phyloP scores from a whole-genome alignment of 768 basidiomycete species.

The Mrakia hoshinonis region DNA sequence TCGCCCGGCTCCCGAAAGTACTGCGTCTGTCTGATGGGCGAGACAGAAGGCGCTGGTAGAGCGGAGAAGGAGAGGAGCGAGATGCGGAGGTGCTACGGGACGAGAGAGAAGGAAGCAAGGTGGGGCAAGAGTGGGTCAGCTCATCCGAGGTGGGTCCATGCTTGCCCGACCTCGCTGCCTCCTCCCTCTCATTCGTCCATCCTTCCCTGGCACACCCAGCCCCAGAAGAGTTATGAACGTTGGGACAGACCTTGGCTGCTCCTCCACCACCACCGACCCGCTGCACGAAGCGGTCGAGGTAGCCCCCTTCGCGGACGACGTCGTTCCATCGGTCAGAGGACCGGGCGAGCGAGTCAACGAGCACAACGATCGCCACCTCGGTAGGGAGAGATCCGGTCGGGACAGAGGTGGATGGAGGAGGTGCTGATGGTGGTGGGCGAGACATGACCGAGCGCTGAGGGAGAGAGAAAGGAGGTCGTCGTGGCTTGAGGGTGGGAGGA shows the following conservation, averaged over 20 bases:
- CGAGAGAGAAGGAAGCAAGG: not conserved
- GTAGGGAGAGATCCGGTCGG: not conserved
- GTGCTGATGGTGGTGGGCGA: not conserved
- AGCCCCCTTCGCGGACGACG: not conserved
- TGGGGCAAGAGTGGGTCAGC: not conserved
- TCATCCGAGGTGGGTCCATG: not conserved
- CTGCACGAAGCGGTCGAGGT: slow-evolving; percentile 5
- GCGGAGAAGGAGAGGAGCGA: not conserved
- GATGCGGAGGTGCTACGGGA: not conserved
- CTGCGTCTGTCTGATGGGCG: slow-evolving; percentile 10
- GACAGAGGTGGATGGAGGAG: not conserved
- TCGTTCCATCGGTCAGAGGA: slow-evolving; percentile 7
- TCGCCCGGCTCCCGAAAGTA: slow-evolving; percentile 11
- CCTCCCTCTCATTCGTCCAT: not conserved
- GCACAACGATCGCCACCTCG: slow-evolving; percentile 1
- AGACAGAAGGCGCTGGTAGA: not conserved
- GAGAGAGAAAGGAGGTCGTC: too few relatives aligned
- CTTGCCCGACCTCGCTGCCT: not conserved
- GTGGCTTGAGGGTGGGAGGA: too few relatives aligned
- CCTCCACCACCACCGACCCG: not conserved
- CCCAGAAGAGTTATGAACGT: not conserved
- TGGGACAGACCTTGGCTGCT: not conserved
- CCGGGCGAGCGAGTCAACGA: not conserved
- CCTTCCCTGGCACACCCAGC: not conserved
- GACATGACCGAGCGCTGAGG: not conserved